Conservation (phyloP, 352 stramenopile species). For the Pythium rishiriense region DNA sequence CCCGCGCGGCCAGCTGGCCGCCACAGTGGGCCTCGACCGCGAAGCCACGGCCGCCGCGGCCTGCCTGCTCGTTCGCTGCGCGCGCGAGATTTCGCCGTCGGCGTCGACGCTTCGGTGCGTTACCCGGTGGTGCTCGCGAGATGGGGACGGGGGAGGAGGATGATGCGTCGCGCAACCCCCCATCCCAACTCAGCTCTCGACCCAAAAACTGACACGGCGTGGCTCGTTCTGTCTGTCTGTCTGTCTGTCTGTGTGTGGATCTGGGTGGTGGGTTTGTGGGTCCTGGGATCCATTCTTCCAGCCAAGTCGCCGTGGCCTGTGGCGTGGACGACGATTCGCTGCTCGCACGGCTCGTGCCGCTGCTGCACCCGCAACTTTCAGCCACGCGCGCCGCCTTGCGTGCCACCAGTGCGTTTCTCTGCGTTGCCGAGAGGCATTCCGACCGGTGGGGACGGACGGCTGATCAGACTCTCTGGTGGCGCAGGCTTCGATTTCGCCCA, state of each 20-base stretch:
- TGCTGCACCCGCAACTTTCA: constrained; percentile 16
- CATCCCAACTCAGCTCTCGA: neutral
- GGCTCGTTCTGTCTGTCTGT: neutral
- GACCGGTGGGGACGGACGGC: neutral
- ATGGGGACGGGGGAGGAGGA: too few species aligned
- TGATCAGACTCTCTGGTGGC: neutral
- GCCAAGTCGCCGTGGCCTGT: constrained; percentile 10
- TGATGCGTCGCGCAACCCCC: neutral
- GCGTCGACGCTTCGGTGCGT: constrained; percentile 9
- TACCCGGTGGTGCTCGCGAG: too few species aligned
- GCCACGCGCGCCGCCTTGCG: constrained; percentile 19
- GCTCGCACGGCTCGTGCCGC: constrained; percentile 15
- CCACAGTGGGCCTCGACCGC: constrained; percentile 1
- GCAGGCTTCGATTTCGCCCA: constrained; percentile 75
- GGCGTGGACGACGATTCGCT: constrained; percentile 24
- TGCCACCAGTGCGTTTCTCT: constrained; percentile 20
- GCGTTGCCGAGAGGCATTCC: neutral
- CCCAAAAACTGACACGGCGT: neutral
- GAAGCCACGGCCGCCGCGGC: constrained; percentile 17
- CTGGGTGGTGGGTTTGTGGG: neutral
- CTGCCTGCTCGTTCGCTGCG: constrained; percentile 22
- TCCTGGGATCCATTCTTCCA: constrained; percentile 6
- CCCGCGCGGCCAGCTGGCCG: neutral
- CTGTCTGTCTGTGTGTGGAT: too few species aligned
- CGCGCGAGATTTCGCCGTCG: constrained; percentile 10